Evolutionary conservation across 2,329 filamentous ascomycete genomes (phyloP).

Genomic region (Pseudogymnoascus destructans): DNA sequence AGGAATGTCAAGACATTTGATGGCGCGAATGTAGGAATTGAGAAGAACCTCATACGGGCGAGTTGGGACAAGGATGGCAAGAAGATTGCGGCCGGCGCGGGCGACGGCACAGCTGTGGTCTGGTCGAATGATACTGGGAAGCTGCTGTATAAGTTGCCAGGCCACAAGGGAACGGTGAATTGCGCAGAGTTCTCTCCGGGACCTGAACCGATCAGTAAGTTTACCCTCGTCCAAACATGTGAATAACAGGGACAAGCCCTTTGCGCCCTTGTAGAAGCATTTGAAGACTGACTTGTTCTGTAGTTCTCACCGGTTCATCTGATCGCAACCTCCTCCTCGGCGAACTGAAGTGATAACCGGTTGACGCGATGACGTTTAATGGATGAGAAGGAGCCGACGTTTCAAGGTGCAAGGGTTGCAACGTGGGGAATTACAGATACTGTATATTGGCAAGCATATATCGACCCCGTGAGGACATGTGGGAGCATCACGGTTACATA

Average conservation of each 20-base stretch:
- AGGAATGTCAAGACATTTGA: constrained; percentile 80
- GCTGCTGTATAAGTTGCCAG: constrained; percentile 85
- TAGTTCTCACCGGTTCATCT: constrained; percentile 82
- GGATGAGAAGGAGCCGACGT: background rate
- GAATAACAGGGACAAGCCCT: background rate
- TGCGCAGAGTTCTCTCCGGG: constrained; percentile 81
- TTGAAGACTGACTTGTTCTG: constrained; percentile 15
- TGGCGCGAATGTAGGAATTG: constrained; percentile 73
- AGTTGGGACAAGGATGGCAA: constrained; percentile 83
- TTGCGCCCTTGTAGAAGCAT: background rate
- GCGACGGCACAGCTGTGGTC: constrained; percentile 79
- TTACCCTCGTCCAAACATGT: constrained; percentile 1
- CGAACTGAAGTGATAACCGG: constrained; percentile 51
- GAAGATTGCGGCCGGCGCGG: constrained; percentile 77
- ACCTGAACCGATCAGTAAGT: constrained; percentile 78
- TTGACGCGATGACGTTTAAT: background rate
- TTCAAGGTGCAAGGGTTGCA: constrained; percentile 7
- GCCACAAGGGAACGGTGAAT: constrained; percentile 90
- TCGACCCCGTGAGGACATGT: background rate
- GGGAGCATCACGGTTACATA: background rate
- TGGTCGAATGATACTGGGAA: constrained; percentile 87
- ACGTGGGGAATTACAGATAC: background rate
- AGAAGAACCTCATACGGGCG: constrained; percentile 82
- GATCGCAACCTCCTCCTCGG: constrained; percentile 75
- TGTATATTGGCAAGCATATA: constrained; percentile 2